Base-by-base conservation (phyloP, 2,329 filamentous ascomycete genomes). In the Neonectria punicea region DNA sequence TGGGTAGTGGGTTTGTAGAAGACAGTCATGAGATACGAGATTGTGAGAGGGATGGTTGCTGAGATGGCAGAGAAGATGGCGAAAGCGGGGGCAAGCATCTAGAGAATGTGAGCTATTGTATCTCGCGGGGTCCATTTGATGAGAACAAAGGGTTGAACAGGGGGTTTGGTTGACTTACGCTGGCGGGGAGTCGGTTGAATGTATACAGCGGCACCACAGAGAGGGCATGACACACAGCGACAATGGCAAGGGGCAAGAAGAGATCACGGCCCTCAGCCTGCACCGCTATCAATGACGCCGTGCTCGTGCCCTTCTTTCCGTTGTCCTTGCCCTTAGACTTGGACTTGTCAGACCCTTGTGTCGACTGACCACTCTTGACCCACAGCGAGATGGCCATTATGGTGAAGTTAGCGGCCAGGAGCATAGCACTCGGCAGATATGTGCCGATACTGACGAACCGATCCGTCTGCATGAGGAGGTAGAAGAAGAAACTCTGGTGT, bases 401-500 rank as follows among this genome's bases (percentile, higher is more conserved):
- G 32, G 93, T 97, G 76, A 98, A 98, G 78, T 94, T 98, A 47
- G 91, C 92, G 2, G 96, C 96, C 62, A 99, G 87, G 55, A 98
- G 82, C 96, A 99, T 99, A n/a, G 96, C 96, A 72, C 93, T 97
- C 0, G 96, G 96, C 4, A 99, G 86, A 76, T 99, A 99, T 1
- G 95, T 99, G 16, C 96, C 96, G 68, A 99, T 99, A 80, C 94
- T 98, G 72, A 98, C 96, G 77, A 99, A 99, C 11, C 94, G 90
- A 74, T 96, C 93, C 32, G 90, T 88, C 71, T 97, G 91, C 89
- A 98, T 94, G 49, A 99, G 86, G 56, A 99, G 84, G 78, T 99
- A 99, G 82, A 99, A 98, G 87, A 99, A 99, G 84, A 99, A 99
- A 78, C 94, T 98, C 81, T 99, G 96, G 78, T 99, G 96, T 66